These are phyloP conservation scores for Ophiorrhiza pumila DNA, from an alignment of 257 asterid species.

Conservation along the genomic window DNA sequence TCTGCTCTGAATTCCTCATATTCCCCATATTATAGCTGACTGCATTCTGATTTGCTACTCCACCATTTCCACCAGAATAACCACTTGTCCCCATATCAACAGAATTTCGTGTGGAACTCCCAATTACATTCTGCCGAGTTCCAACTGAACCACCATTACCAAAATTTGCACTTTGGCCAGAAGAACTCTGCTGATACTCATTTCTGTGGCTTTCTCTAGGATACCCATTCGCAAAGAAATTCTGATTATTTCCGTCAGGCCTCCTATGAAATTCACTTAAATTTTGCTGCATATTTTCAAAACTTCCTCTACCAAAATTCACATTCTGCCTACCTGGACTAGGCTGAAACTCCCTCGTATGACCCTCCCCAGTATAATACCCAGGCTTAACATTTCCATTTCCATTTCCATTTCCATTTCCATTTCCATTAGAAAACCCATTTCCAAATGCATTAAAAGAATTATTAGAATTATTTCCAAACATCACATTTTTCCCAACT, in stretches of 20 bases:
- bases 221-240: not conserved
- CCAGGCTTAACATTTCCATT: slow-evolving; percentile 5
- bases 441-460: not conserved
- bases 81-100: slow-evolving; percentile 6
- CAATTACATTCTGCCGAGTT: slow-evolving; percentile 19
- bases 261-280: slow-evolving; percentile 10
- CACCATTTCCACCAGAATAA: slow-evolving; percentile 22
- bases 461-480: not conserved
- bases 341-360: slow-evolving; percentile 11
- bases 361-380: slow-evolving; percentile 1
- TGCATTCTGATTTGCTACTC: slow-evolving; percentile 20
- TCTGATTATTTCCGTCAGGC: slow-evolving; percentile 9
- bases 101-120: slow-evolving; percentile 15
- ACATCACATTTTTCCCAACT: slow-evolving; percentile 7
- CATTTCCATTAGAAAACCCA: slow-evolving; percentile 15
- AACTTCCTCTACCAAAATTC: slow-evolving; percentile 11
- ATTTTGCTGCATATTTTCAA: not conserved
- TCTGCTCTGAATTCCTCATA: slow-evolving; percentile 18
- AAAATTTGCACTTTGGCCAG: slow-evolving; percentile 9
- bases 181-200: slow-evolving; percentile 14
- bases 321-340: slow-evolving; percentile 10
- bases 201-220: slow-evolving; percentile 5
- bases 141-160: not conserved
- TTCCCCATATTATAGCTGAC: slow-evolving; percentile 21
- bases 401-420: slow-evolving; percentile 11